Evolutionary conservation across 2,329 filamentous ascomycete species (phyloP), one percentile per base, ranked within the genome.

Genomic region (Arthrobotrys musiformis): DNA sequence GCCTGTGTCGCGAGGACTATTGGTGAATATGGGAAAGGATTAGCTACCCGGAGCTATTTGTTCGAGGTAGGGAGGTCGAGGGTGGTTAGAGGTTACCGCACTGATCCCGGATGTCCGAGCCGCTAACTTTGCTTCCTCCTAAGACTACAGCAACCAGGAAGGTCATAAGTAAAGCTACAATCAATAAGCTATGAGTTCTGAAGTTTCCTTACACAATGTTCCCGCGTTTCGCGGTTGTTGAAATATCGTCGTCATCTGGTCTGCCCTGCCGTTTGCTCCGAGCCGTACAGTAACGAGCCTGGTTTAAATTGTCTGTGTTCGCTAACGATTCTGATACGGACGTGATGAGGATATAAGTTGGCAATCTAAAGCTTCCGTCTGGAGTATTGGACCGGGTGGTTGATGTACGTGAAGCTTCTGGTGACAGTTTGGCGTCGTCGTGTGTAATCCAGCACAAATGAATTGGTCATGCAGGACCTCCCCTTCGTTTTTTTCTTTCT

Each of bases 91-190:
- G 75, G 86, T 83, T 85, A 92, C 92, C 92, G 87, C 97, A 98
- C 86, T 98, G 94, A 84, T 99, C 95, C 84, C 95, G 90, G 84
- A 99, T 97, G 86, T 99, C 95, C 82, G 93, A 88, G 81, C 95
- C 95, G 81, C 93, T 97, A 85, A 98, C 97, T 89, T 99, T 99
- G 86, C 93, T 90, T 84, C 95, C 95, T 81, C 95, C 95, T 79
- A 99, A 89, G 87, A 99, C 89, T 90, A 84, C 81, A 80, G 13
- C 15, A 33, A 30, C 19, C 44, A 24, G n/a, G 24, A 56, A 75
- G 33, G 52, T 35, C 2, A 33, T 76, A 54, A 76, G 73, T 24
- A 48, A 62, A 58, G 15, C 28, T 58, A 37, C 1, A n/a, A n/a
- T n/a, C 11, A 24, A 22, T 42, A 1, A 26, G 11, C 15, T 35